These are phyloP conservation scores for Cercophora samala DNA, from an alignment of 495 filamentous ascomycete genomes.

Conservation along the genomic window DNA sequence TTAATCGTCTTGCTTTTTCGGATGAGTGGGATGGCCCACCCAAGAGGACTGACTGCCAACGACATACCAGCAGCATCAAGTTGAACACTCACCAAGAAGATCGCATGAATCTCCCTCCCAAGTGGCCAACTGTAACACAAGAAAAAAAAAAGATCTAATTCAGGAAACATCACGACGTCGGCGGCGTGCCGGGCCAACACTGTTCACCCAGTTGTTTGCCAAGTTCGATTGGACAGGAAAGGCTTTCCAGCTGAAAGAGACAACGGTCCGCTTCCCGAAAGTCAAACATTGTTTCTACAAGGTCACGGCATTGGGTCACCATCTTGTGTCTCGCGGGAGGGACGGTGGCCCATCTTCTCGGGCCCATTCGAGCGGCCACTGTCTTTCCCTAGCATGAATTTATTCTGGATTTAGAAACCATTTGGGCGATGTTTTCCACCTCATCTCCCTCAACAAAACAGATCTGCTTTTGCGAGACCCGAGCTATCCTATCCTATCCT, in stretches of 20 bases:
- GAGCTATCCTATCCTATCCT: not conserved
- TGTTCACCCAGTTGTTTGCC: not conserved
- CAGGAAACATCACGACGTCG: constrained; percentile 3
- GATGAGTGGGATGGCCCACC: not conserved
- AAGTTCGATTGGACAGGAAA: constrained; percentile 3
- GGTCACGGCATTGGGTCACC: constrained; percentile 16
- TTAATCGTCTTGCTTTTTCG: not conserved
- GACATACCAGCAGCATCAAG: not conserved
- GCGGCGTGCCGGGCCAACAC: not conserved
- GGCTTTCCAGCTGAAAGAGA: constrained; percentile 27
- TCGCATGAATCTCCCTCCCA: not conserved
- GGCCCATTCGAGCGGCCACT: constrained; percentile 10
- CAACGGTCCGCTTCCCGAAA: constrained; percentile 22
- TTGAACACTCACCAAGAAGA: not conserved
- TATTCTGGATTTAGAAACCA: not conserved
- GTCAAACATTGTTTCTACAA: not conserved
- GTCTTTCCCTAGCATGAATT: not conserved
- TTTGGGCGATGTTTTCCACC: not conserved
- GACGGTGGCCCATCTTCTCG: constrained; percentile 18
- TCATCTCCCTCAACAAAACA: not conserved
- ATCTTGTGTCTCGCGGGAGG: constrained; percentile 10
- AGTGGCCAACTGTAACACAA: not conserved
- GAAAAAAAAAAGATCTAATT: constrained; percentile 5
- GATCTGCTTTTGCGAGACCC: not conserved
- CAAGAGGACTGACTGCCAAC: not conserved